Conservation (phyloP, 2,329 filamentous ascomycete species). For the Lachnellula hyalina region DNA sequence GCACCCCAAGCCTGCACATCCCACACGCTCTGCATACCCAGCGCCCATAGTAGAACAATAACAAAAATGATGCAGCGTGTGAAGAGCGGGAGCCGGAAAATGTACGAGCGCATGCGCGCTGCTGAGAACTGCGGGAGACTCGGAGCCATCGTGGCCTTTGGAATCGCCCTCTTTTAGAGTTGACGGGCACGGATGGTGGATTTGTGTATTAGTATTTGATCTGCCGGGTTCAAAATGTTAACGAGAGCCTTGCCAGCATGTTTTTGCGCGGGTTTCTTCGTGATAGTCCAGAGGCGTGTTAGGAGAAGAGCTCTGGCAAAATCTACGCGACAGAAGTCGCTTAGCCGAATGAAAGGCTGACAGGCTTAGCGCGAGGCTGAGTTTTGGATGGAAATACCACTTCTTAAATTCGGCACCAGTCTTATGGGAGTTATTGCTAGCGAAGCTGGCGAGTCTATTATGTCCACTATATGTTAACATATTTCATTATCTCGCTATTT, state of each 20-base stretch:
- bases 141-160: conserved; percentile 22
- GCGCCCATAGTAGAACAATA: conserved; percentile 65
- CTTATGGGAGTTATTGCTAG: too few relatives aligned
- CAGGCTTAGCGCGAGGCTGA: conserved; percentile 5
- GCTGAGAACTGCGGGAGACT: conserved; percentile 55
- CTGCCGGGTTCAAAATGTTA: conserved; percentile 1
- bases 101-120: conserved; percentile 69
- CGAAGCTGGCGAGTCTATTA: too few relatives aligned
- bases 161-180: not conserved
- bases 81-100: conserved; percentile 81
- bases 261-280: conserved; percentile 1
- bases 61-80: conserved; percentile 65
- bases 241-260: conserved; percentile 7
- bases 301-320: not conserved
- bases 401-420: too few relatives aligned
- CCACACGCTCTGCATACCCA: conserved; percentile 65
- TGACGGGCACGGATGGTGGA: not conserved
- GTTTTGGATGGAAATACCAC: not conserved
- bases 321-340: not conserved
- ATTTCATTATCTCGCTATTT: too few relatives aligned
- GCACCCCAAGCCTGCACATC: conserved; percentile 71
- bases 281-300: not conserved
- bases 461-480: too few relatives aligned
- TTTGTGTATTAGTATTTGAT: not conserved
- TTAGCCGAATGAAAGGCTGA: not conserved